These are phyloP conservation scores for Penicillium sp. DNA, from an alignment of 2,329 filamentous ascomycete species.

Conservation along the genomic window DNA sequence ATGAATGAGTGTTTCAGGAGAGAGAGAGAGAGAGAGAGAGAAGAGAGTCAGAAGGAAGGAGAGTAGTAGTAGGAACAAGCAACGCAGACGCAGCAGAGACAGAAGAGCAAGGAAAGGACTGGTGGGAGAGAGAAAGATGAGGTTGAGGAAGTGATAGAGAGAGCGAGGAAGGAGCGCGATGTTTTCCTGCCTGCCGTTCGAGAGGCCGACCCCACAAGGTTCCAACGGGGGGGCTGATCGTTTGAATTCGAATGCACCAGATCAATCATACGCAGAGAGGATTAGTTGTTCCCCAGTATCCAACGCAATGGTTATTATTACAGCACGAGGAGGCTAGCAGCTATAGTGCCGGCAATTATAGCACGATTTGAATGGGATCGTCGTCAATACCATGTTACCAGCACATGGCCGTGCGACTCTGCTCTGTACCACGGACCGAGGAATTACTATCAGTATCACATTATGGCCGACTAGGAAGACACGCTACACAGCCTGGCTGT, in stretches of 20 bases:
- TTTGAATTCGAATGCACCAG: slow-evolving; percentile 1
- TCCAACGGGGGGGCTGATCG: slow-evolving; percentile 4
- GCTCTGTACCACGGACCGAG: too few relatives aligned
- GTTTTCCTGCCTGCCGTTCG: slow-evolving; percentile 4
- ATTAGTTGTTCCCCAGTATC: not conserved
- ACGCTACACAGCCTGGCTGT: too few relatives aligned
- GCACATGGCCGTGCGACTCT: not conserved
- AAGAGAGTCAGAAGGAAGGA: not conserved
- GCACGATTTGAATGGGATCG: not conserved
- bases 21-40: not conserved
- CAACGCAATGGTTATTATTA: not conserved
- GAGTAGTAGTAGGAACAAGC: too few relatives aligned
- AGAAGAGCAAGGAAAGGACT: not conserved
- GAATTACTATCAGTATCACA: too few relatives aligned
- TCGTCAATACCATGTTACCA: not conserved
- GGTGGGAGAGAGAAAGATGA: not conserved
- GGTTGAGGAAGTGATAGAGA: not conserved
- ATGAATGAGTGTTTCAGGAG: not conserved
- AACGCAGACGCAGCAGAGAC: not conserved
- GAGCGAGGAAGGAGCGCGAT: not conserved
- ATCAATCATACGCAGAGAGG: too few relatives aligned
- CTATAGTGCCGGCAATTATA: not conserved
- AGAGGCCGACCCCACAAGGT: slow-evolving; percentile 7
- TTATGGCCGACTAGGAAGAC: too few relatives aligned
- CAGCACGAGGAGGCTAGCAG: not conserved